Evolutionary conservation across 495 filamentous ascomycete species (phyloP).

Genomic region (Podospora conica): DNA sequence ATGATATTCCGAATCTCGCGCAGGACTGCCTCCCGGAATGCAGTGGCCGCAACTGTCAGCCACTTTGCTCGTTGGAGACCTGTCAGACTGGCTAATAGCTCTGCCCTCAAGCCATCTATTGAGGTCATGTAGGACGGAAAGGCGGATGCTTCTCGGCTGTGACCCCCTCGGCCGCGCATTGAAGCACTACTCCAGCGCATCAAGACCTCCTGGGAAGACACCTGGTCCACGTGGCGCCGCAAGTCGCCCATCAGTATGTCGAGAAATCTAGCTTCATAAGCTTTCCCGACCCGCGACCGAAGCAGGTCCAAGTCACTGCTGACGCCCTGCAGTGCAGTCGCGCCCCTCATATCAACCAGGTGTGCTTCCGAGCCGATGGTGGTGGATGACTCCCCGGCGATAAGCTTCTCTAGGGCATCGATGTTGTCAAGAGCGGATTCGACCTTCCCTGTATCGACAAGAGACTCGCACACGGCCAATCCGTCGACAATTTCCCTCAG

Average conservation of each 20-base stretch:
- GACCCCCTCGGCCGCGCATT: conserved; percentile 51
- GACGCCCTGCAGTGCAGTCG: conserved; percentile 76
- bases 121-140: conserved; percentile 70
- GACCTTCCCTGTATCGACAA: conserved; percentile 74
- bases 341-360: conserved; percentile 65
- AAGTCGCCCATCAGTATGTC: conserved; percentile 73
- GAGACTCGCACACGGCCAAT: conserved; percentile 66
- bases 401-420: conserved; percentile 68
- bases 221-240: conserved; percentile 70
- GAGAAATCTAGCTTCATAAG: conserved; percentile 77
- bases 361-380: conserved; percentile 16
- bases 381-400: conserved; percentile 55
- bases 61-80: conserved; percentile 75
- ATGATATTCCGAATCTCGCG: conserved; percentile 86
- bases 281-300: conserved; percentile 74
- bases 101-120: conserved; percentile 58
- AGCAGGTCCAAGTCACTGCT: conserved; percentile 68
- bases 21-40: conserved; percentile 80
- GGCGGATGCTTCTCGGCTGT: conserved; percentile 57
- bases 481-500: conserved; percentile 71
- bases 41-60: conserved; percentile 69
- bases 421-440: conserved; percentile 73
- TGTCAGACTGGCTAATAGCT: conserved; percentile 60
- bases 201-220: conserved; percentile 66
- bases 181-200: conserved; percentile 63